Evolutionary conservation across 306 rosid species (phyloP), one percentile per base, ranked within the genome.

Genomic region (Adenanthera pavonina): DNA sequence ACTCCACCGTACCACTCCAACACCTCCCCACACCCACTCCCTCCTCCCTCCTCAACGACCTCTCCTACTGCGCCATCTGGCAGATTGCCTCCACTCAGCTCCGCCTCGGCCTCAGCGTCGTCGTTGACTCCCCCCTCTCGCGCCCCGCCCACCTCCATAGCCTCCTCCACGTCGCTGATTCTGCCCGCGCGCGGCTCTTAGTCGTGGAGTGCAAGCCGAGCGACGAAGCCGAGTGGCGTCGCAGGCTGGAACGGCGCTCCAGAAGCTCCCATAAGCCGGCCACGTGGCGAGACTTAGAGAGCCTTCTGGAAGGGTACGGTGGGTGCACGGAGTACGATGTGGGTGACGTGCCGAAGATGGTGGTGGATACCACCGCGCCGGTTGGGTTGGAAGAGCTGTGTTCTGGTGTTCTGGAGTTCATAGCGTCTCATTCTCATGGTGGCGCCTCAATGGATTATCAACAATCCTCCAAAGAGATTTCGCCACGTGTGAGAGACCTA

Each of bases 91-190:
- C 92, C 78, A 87, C 94, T 0, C 92, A 92, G 80, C 89, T 90
- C 74, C 76, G 85, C 35, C 83, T 92, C 68, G 84, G 92, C 34
- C 92, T 89, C 92, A 81, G 88, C 85, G 82, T 92, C 82, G 16
- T 92, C 82, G 43, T 92, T 44, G 97, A 89, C 86, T 90, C 97
- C 0, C 94, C 97, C 0, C 97, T 92, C 84, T 92, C 94, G 65
- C 94, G 90, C 2, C 19, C 69, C 2, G 41, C 84, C 77, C 92
- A 90, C 87, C 88, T 92, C 75, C 83, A 90, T 20, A 83, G 84
- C 25, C 89, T 92, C 78, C 70, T 74, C 74, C 60, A 0, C 7
- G n/a, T 87, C 44, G 87, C 90, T 4, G 56, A 72, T 0, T 7
- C 33, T 0, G 2, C 34, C 49, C 54, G 80, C 38, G 91, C 82